phyloP scores from a whole-genome alignment of 352 stramenopile species.

The Globisporangium barbulae region DNA sequence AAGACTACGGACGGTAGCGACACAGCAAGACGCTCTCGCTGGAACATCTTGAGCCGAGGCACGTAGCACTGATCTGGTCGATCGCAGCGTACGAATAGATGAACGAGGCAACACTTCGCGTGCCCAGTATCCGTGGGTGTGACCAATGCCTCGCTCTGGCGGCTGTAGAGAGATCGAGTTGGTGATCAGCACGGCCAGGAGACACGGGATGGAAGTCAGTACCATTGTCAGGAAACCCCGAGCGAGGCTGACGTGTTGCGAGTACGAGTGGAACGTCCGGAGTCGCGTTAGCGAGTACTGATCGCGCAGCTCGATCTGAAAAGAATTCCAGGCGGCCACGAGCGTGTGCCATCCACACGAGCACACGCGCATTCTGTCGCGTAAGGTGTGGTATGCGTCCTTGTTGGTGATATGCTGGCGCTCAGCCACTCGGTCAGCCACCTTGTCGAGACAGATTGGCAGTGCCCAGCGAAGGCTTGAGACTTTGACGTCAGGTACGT shows the following conservation, averaged over 20 bases:
- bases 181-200: not conserved
- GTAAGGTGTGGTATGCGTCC: no score
- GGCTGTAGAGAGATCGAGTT: slow-evolving; percentile 11
- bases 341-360: not conserved
- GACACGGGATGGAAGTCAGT: slow-evolving; percentile 5
- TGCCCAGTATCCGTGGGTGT: slow-evolving; percentile 1
- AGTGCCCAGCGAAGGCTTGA: no score
- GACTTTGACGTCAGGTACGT: no score
- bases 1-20: not conserved
- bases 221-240: not conserved
- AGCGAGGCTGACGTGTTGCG: not conserved
- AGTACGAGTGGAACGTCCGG: not conserved
- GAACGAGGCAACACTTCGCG: not conserved
- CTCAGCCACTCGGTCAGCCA: no score
- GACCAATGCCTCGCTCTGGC: not conserved
- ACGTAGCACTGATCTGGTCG: slow-evolving; percentile 14
- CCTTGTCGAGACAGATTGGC: no score
- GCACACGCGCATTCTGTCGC: not conserved
- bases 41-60: slow-evolving; percentile 18
- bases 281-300: not conserved
- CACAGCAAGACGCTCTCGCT: not conserved
- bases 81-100: slow-evolving; percentile 7
- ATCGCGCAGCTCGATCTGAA: not conserved
- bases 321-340: not conserved
- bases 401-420: no score